These are phyloP conservation scores for Tinospora cordifolia DNA, from an alignment of 164 flowering plant genomes.

Conservation along the genomic window DNA sequence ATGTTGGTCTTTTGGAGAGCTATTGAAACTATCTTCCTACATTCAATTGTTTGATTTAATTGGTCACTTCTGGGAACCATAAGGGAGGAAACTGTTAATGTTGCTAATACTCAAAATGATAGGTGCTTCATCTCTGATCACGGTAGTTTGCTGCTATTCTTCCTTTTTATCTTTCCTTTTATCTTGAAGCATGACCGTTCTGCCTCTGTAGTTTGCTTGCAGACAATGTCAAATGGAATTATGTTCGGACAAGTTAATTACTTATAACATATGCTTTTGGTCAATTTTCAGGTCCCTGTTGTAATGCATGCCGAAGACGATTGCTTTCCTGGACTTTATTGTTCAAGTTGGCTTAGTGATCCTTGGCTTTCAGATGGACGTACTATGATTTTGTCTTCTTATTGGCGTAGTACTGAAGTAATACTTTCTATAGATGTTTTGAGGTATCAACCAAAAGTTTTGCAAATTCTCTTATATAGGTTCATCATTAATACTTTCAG, in stretches of 20 bases:
- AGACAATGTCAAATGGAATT: background rate
- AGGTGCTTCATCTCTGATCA: too few relatives aligned
- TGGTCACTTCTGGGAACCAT: too few relatives aligned
- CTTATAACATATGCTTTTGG: background rate
- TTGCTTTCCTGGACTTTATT: constrained; percentile 84
- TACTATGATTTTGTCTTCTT: constrained; percentile 70
- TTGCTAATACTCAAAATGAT: too few relatives aligned
- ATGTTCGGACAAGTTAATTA: background rate
- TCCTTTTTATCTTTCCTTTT: background rate
- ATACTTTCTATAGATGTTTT: constrained; percentile 66
- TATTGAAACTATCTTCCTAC: too few relatives aligned
- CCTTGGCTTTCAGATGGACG: constrained; percentile 94
- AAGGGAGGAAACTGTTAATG: too few relatives aligned
- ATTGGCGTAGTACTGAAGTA: constrained; percentile 67
- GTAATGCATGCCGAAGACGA: constrained; percentile 65
- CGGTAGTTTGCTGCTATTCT: background rate
- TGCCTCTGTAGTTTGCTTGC: background rate
- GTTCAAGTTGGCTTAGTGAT: constrained; percentile 34
- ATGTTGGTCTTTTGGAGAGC: too few relatives aligned
- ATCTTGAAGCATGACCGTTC: background rate
- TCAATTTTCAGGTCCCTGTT: constrained; percentile 58
- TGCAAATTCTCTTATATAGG: background rate
- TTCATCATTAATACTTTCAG: background rate
- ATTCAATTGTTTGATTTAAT: too few relatives aligned
- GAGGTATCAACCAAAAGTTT: constrained; percentile 44